phyloP scores from a whole-genome alignment of 108 stramenopile species.

The Skeletonema marinoi region DNA sequence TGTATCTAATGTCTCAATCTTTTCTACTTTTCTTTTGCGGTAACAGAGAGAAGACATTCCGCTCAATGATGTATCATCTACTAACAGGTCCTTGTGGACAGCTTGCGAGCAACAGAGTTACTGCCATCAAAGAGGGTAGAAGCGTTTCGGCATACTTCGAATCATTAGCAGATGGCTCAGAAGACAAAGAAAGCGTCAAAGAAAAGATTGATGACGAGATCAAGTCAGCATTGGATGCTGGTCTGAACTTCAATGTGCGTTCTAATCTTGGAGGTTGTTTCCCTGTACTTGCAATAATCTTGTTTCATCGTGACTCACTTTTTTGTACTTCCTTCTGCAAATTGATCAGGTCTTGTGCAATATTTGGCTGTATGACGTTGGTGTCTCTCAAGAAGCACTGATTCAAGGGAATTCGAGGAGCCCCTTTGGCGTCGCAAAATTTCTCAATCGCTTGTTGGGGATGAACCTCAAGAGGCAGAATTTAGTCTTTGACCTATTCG shows the following conservation, averaged over 20 bases:
- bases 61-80: background rate
- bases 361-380: constrained; percentile 7
- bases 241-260: constrained; percentile 1
- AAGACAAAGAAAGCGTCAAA: background rate
- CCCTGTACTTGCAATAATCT: background rate
- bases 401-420: background rate
- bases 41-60: constrained; percentile 4
- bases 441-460: constrained; percentile 23
- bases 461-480: constrained; percentile 7
- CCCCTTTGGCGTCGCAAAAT: background rate
- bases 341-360: background rate
- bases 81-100: background rate
- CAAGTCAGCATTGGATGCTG: constrained; percentile 11
- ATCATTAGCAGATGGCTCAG: background rate
- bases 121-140: background rate
- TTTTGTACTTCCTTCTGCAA: background rate
- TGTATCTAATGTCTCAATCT: too few species aligned
- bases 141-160: background rate
- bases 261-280: background rate
- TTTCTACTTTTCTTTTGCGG: background rate
- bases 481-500: background rate
- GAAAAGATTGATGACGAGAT: background rate
- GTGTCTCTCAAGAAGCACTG: background rate
- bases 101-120: constrained; percentile 3
- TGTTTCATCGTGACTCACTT: background rate